Evolutionary conservation across 2,329 filamentous ascomycete genomes (phyloP).

Genomic region (Alternaria metachromatica): DNA sequence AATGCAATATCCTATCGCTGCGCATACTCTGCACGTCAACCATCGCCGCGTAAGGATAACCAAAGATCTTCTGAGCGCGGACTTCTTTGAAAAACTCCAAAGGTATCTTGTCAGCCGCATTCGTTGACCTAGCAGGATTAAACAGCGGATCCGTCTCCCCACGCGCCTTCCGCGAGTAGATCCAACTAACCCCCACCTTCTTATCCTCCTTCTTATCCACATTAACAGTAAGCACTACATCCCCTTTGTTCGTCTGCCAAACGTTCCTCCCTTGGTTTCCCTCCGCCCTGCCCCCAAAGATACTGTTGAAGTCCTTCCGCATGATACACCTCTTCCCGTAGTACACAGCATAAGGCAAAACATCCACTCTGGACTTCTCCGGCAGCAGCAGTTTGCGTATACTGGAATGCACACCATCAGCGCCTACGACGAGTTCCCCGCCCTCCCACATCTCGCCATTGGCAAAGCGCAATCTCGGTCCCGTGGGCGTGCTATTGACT

Average conservation of each 20-base stretch:
- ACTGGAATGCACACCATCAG: conserved; percentile 50
- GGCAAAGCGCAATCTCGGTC: conserved; percentile 7
- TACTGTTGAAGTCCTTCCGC: conserved; percentile 29
- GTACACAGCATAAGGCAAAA: conserved; percentile 49
- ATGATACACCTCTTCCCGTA: conserved; percentile 28
- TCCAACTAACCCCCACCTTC: conserved; percentile 47
- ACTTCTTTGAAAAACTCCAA: conserved; percentile 48
- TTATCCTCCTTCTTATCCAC: conserved; percentile 33
- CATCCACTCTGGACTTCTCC: conserved; percentile 23
- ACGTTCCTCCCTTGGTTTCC: conserved; percentile 10
- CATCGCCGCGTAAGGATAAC: conserved; percentile 39
- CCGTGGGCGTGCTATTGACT: conserved; percentile 9
- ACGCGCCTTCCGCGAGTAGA: conserved; percentile 46
- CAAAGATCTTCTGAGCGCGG: conserved; percentile 25
- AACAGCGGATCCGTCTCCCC: conserved; percentile 40
- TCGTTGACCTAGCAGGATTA: conserved; percentile 40
- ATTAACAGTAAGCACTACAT: conserved; percentile 41
- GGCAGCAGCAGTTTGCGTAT: conserved; percentile 37
- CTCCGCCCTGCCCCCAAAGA: conserved; percentile 19
- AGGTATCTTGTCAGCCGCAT: conserved; percentile 44
- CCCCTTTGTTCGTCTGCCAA: conserved; percentile 27
- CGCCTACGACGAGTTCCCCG: conserved; percentile 39
- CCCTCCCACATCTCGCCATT: conserved; percentile 14
- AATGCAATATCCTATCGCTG: conserved; percentile 48
- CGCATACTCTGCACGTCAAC: conserved; percentile 42